These are phyloP conservation scores for Aureobasidium melanogenum DNA, from an alignment of 2,329 filamentous ascomycete genomes.

Conservation along the genomic window DNA sequence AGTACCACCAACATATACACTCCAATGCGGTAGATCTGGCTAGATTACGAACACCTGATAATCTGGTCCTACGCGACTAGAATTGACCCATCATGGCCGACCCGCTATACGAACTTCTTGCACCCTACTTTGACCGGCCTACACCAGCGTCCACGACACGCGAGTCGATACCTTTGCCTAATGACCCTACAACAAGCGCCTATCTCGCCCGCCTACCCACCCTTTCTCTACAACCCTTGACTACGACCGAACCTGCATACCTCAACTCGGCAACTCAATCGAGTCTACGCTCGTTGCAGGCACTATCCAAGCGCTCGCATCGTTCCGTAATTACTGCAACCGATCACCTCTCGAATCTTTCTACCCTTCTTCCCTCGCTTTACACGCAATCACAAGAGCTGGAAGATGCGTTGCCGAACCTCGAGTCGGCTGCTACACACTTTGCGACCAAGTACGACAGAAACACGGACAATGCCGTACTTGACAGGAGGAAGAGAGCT, in stretches of 20 bases:
- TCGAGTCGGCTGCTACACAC: constrained; percentile 67
- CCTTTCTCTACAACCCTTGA: constrained; percentile 64
- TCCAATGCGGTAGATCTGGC: background rate
- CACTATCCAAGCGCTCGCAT: constrained; percentile 81
- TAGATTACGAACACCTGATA: background rate
- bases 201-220: constrained; percentile 75
- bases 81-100: constrained; percentile 34
- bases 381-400: constrained; percentile 58
- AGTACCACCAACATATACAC: background rate
- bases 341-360: constrained; percentile 64
- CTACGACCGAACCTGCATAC: constrained; percentile 65
- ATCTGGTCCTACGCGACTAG: background rate
- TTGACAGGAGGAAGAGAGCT: constrained; percentile 67
- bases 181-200: constrained; percentile 48
- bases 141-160: constrained; percentile 17
- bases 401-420: constrained; percentile 61
- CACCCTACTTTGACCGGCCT: constrained; percentile 47
- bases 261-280: constrained; percentile 77
- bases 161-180: constrained; percentile 26
- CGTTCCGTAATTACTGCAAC: constrained; percentile 75
- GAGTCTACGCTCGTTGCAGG: constrained; percentile 72
- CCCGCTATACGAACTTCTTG: constrained; percentile 64
- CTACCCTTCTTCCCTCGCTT: constrained; percentile 61
- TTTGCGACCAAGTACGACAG: constrained; percentile 82
- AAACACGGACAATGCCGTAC: constrained; percentile 50